Evolutionary conservation across 169 alveolate species (phyloP).

Genomic region (Besnoitia besnoiti): DNA sequence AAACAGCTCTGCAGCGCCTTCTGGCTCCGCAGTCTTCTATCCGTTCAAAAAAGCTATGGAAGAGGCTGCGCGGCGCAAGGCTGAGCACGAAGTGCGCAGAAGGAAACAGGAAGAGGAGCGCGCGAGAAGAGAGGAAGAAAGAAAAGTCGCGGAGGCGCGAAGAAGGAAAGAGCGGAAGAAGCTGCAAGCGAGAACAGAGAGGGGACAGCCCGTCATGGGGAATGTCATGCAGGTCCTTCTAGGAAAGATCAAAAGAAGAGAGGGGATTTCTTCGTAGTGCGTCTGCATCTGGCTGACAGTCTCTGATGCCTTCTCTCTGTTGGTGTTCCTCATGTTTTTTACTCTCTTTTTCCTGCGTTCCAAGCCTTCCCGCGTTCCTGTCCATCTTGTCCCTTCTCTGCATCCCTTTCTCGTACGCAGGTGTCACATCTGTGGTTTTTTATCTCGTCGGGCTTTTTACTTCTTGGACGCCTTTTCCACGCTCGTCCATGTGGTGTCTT

Average conservation of each 20-base stretch:
- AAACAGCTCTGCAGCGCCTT: too few relatives aligned
- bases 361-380: neutral
- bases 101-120: slow-evolving; percentile 16
- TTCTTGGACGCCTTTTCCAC: neutral
- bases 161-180: neutral
- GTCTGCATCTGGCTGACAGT: too few relatives aligned
- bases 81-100: neutral
- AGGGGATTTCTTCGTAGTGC: neutral
- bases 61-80: slow-evolving; percentile 35
- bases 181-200: neutral
- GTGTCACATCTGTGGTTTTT: neutral
- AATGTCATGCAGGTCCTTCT: slow-evolving; percentile 16
- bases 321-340: neutral
- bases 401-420: neutral
- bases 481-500: too few relatives aligned
- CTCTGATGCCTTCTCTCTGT: too few relatives aligned
- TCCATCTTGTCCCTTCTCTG: neutral
- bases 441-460: neutral
- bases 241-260: neutral
- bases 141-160: neutral
- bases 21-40: neutral
- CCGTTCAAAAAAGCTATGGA: slow-evolving; percentile 11
- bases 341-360: neutral
- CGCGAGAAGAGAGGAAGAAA: neutral
- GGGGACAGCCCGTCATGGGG: slow-evolving; percentile 34